Conservation (phyloP, 768 basidiomycete species). For the Leucocoprinus sp. region DNA sequence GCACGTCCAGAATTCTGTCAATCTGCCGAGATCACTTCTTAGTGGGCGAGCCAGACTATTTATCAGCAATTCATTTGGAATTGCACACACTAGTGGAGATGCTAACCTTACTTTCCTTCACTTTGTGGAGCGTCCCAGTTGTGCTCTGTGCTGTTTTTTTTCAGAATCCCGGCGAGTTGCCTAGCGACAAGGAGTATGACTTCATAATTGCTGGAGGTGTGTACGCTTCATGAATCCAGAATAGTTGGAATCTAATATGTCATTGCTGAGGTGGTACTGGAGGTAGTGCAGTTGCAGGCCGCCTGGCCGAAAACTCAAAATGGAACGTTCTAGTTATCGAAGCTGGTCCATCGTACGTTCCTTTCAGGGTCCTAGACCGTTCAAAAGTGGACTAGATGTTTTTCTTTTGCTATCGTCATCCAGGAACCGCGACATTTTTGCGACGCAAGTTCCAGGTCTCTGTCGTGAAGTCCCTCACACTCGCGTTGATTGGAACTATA, state of each 20-base stretch:
- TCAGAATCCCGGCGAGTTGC: not conserved
- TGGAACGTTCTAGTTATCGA: conserved; percentile 11
- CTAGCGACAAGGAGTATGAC: not conserved
- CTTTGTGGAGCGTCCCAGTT: not conserved
- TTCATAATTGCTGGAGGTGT: conserved; percentile 11
- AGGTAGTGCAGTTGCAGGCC: conserved; percentile 5
- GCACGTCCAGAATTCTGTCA: too few relatives aligned
- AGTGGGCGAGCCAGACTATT: too few relatives aligned
- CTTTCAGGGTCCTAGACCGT: not conserved
- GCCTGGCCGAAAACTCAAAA: conserved; percentile 10
- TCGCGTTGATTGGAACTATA: conserved; percentile 14
- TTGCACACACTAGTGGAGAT: too few relatives aligned
- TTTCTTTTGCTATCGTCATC: not conserved
- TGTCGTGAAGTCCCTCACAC: conserved; percentile 1
- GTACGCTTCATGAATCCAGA: not conserved
- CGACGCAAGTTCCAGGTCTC: not conserved
- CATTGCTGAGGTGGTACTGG: not conserved
- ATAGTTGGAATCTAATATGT: not conserved
- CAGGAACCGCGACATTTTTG: conserved; percentile 1
- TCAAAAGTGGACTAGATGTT: not conserved
- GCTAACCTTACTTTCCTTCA: not conserved
- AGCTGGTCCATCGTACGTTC: conserved; percentile 10
- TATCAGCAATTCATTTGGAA: not conserved
- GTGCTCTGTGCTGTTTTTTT: not conserved
- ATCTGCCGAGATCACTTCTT: too few relatives aligned